A percentile compares a stretch with the other conserved stretches of the same genome.
phyloP scores from a whole-genome alignment of 23 red algal genomes.

The Pyropia haitanensis region DNA sequence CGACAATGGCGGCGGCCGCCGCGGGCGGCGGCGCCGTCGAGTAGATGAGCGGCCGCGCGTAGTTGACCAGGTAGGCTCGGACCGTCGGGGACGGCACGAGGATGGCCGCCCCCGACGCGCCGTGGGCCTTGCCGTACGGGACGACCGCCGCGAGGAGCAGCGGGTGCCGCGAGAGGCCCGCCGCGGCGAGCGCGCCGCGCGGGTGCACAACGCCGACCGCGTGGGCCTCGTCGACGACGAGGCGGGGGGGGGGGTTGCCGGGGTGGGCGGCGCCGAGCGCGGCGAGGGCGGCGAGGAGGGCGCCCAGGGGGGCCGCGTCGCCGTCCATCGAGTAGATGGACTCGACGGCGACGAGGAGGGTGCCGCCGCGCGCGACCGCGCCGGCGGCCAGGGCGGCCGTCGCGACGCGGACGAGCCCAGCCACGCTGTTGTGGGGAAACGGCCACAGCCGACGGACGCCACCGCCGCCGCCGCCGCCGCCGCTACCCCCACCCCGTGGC shows the following conservation, averaged over 20 bases:
- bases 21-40: conserved; percentile 63
- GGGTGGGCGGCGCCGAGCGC: neutral
- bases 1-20: conserved; percentile 26
- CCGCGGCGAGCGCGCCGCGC: conserved; percentile 36
- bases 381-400: conserved; percentile 13
- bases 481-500: no score
- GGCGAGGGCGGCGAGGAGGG: conserved; percentile 27
- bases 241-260: neutral
- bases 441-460: conserved; percentile 4
- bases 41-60: conserved; percentile 94
- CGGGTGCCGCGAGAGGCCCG: conserved; percentile 29
- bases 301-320: conserved; percentile 57
- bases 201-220: conserved; percentile 64
- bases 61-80: conserved; percentile 73
- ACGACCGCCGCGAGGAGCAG: conserved; percentile 71
- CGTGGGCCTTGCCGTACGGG: conserved; percentile 95
- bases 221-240: conserved; percentile 95
- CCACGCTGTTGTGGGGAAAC: conserved; percentile 72
- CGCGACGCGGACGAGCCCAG: neutral
- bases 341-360: conserved; percentile 62
- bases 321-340: conserved; percentile 98
- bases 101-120: conserved; percentile 65
- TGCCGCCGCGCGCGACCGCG: neutral
- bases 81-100: conserved; percentile 20
- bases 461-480: no score